A percentile compares a stretch with the other conserved stretches of the same genome.
Conservation (phyloP, 148 eudicot genomes). For the Vaccinium vitisidaea region DNA sequence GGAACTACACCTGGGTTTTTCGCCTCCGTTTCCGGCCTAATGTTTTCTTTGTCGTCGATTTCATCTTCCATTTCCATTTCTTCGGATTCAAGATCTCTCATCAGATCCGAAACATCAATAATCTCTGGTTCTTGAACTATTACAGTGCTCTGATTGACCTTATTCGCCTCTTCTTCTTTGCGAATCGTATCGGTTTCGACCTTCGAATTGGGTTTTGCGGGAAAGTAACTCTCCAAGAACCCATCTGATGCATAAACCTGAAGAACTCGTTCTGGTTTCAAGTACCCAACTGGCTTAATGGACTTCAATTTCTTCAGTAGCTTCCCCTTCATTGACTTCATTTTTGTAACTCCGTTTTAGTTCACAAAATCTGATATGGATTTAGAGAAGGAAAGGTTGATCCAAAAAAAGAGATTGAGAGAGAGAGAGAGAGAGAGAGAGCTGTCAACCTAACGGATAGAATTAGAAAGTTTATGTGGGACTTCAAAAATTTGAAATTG, state of each 20-base stretch:
- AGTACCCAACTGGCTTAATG: constrained; percentile 57
- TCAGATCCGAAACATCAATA: constrained; percentile 41
- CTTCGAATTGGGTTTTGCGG: constrained; percentile 33
- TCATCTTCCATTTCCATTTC: constrained; percentile 21
- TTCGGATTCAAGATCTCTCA: constrained; percentile 47
- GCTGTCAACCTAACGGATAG: constrained; percentile 16
- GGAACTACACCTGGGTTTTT: constrained; percentile 11
- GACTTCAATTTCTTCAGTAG: constrained; percentile 77
- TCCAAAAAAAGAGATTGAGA: background rate
- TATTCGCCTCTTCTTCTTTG: constrained; percentile 23
- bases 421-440: constrained; percentile 7
- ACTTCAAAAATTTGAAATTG: constrained; percentile 26
- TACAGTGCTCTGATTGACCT: constrained; percentile 12
- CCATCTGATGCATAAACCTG: constrained; percentile 54
- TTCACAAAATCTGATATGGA: constrained; percentile 2
- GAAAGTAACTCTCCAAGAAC: constrained; percentile 33
- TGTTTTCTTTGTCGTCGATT: constrained; percentile 55
- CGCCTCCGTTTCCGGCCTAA: constrained; percentile 22
- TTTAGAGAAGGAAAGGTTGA: background rate
- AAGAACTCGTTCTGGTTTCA: constrained; percentile 63
- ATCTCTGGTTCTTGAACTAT: constrained; percentile 37
- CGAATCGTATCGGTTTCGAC: constrained; percentile 10
- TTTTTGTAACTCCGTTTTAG: constrained; percentile 10
- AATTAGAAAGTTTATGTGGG: constrained; percentile 13
- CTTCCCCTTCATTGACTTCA: constrained; percentile 88